phyloP scores from a whole-genome alignment of 139 green algal genomes.

The Micractinium sp. region DNA sequence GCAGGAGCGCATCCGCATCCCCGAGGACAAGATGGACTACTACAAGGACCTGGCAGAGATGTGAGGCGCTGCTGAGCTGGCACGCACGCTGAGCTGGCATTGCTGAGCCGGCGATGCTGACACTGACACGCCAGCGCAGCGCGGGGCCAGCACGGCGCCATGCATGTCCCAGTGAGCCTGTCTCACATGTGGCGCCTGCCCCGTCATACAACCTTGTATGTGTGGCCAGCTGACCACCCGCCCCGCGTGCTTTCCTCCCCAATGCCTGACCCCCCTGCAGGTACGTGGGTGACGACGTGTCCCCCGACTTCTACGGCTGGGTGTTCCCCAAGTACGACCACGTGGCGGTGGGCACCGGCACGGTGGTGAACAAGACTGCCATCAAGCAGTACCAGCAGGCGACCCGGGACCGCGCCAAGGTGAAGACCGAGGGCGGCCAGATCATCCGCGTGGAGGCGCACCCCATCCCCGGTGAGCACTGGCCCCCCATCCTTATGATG shows the following conservation, averaged over 20 bases:
- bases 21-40: constrained; percentile 99
- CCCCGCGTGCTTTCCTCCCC: no score
- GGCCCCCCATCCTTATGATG: not conserved
- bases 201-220: no score
- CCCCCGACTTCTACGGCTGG: constrained; percentile 99
- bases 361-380: constrained; percentile 99
- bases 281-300: constrained; percentile 99
- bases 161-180: no score
- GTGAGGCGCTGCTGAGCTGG: constrained; percentile 55
- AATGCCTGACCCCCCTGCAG: not conserved
- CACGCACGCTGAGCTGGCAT: not conserved
- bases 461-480: constrained; percentile 35
- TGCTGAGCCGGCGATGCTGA: not conserved
- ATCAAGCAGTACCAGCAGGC: constrained; percentile 99
- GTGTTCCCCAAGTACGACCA: constrained; percentile 99
- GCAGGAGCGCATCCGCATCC: constrained; percentile 93
- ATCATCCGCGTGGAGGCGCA: constrained; percentile 96
- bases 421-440: constrained; percentile 96
- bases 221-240: no score
- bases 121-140: no score
- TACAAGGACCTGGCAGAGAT: constrained; percentile 99
- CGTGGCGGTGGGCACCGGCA: constrained; percentile 98
- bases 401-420: constrained; percentile 75
- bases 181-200: no score
- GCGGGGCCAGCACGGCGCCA: no score